Base-by-base conservation (phyloP, 164 flowering plant genomes). In the Vitis rotundifolia region DNA sequence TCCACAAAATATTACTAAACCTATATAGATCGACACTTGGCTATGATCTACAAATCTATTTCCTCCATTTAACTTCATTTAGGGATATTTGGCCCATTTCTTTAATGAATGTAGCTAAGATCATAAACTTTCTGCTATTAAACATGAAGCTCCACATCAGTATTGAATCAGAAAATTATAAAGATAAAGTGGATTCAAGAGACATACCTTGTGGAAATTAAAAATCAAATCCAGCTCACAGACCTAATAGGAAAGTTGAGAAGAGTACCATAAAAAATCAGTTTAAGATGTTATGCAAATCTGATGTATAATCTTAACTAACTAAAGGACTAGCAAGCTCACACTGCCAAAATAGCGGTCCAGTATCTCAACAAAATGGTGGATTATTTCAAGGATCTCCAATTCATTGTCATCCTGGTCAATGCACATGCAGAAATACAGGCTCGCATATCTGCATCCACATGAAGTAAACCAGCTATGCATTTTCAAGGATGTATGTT, bases 301-400 rank as follows among this genome's bases (percentile, higher is more conserved):
- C 16, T 52, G 56, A 22, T 10, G 52, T 10, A 3, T 18, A 56
- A 8, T 31, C 8, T 37, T 61, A 15, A 8, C 26, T 22, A 22
- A 3, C 14, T 28, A 19, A 57, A 26, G 70, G 19, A n/a, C 19
- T 18, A 44, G 67, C 11, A 26, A 3, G 68, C 82, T 88, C 62
- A 94, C 98, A 82, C 94, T 94, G 74, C 97, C 98, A 76, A 94
- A 94, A 76, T 93, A 93, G 62, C 97, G 92, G 74, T 93, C 98
- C 26, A 93, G 83, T 54, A 93, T 86, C 89, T 93, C 96, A 70
- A 93, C 98, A 75, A 44, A 93, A 72, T 93, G 97, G 74, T 91
- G 98, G 73, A 93, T 89, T 61, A 91, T 88, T 77, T 89, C 94
- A 55, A 93, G 94, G 73, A 87, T 49, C 82, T 93, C 98, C 68